Evolutionary conservation across 2,329 filamentous ascomycete genomes (phyloP).

Genomic region (Trichoderma atroviride): DNA sequence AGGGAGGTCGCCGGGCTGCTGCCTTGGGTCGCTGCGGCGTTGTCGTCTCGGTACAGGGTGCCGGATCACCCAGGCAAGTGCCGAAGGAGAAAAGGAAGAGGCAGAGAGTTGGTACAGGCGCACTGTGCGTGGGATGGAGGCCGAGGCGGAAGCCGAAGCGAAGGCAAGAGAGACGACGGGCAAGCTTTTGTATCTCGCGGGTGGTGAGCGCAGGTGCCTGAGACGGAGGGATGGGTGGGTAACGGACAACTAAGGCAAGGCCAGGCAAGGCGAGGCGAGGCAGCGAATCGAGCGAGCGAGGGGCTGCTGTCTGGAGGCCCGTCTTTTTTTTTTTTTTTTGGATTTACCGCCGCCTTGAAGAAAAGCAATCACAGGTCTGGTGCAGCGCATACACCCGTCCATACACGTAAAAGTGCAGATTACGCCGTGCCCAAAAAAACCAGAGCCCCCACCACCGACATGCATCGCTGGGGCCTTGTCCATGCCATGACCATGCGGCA

Average conservation of each 20-base stretch:
- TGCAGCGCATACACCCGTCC: neutral
- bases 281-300: conserved; percentile 14
- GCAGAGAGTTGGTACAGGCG: neutral
- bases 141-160: conserved; percentile 14
- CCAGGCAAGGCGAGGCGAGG: neutral
- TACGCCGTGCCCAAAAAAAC: conserved; percentile 1
- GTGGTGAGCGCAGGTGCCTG: conserved; percentile 16
- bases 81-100: conserved; percentile 13
- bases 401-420: conserved; percentile 7
- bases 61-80: conserved; percentile 24
- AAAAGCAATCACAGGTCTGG: neutral
- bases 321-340: conserved; percentile 11
- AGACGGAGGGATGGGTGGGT: conserved; percentile 24
- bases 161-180: neutral
- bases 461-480: conserved; percentile 8
- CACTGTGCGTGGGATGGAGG: conserved; percentile 18
- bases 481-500: conserved; percentile 8
- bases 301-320: conserved; percentile 3
- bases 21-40: conserved; percentile 15
- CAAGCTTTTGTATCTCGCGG: conserved; percentile 12
- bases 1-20: conserved; percentile 17
- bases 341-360: conserved; percentile 20
- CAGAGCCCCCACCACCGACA: neutral
- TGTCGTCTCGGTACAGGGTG: conserved; percentile 20
- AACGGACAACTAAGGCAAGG: neutral